phyloP scores from a whole-genome alignment of 805 yeast species.

The Wickerhamiella azymoides region DNA sequence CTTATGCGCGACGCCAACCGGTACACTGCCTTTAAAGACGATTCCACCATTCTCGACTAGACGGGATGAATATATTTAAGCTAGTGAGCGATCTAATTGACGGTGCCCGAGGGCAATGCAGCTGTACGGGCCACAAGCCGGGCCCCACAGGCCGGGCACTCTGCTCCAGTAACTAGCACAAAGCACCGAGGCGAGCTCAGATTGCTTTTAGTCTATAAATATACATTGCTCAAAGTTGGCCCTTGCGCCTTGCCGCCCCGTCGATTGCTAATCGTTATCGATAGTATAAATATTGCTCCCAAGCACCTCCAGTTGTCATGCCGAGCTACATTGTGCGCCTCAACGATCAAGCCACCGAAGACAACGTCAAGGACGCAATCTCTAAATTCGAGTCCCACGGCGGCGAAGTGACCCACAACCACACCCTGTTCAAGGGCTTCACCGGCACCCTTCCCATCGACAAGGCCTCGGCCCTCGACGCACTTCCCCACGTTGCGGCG shows the following conservation, averaged over 20 bases:
- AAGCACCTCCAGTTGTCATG: background rate
- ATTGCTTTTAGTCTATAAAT: too few species aligned
- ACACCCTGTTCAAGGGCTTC: slow-evolving; percentile 27
- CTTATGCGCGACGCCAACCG: slow-evolving; percentile 9
- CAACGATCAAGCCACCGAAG: slow-evolving; percentile 17
- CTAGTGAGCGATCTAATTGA: too few species aligned
- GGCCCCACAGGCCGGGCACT: too few species aligned
- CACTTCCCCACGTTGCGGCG: slow-evolving; percentile 19
- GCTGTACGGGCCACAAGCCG: too few species aligned
- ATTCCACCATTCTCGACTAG: background rate
- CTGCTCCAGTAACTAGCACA: too few species aligned
- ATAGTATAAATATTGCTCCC: slow-evolving; percentile 4
- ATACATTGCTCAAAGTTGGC: background rate
- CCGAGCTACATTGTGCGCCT: slow-evolving; percentile 13
- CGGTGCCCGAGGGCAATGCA: too few species aligned
- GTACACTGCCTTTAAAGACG: background rate
- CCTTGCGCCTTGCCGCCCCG: background rate
- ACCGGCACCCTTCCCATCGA: slow-evolving; percentile 23
- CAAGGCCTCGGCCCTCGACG: slow-evolving; percentile 20
- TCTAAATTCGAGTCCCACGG: slow-evolving; percentile 19
- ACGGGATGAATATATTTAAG: too few species aligned
- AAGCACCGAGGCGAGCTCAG: too few species aligned
- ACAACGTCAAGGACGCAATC: slow-evolving; percentile 15
- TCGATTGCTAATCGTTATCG: background rate
- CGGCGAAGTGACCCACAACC: slow-evolving; percentile 22